Evolutionary conservation across 495 filamentous ascomycete species (phyloP), one percentile per base, ranked within the genome.

Genomic region (Parathielavia appendiculata): DNA sequence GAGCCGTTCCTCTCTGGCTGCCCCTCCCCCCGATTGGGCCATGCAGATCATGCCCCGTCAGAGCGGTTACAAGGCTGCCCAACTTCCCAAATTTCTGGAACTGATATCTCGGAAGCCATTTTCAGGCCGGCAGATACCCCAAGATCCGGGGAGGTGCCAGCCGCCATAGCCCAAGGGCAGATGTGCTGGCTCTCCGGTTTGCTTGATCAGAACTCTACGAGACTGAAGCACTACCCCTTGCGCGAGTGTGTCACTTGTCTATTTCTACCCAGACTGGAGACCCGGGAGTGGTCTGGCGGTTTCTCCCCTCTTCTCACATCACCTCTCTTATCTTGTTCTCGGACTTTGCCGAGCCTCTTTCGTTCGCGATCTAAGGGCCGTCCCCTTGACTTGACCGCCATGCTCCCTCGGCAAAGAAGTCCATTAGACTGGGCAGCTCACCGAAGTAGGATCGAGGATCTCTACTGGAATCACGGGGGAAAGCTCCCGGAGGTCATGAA

Each of bases 401-500:
- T 63, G 60, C 19, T 58, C 23, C 14, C 19, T 12, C 22, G 36
- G 8, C 12, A 44, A 17, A 50, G 52, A 1, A 30, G 17, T 9
- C 23, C n/a, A 9, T 54, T 19, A n/a, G 56, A 66, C 14, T 69
- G 61, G 61, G 62, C 49, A 2, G 32, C 32, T 12, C 51, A 70
- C 38, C 62, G 60, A 13, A 36, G 44, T 1, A 53, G 17, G 6
- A 67, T 71, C 16, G 46, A 57, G 22, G 57, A 66, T 7, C 56
- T 69, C 8, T 71, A 70, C 43, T 63, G 61, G 54, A 40, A 17
- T 9, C 36, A 65, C 20, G 35, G 47, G 1, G 59, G 47, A 43
- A 17, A 51, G 6, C 59, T 70, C 8, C n/a, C 46, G 0, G 56
- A 67, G n/a, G 63, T 73, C 11, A 62, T 64, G 30, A 36, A 62